Conservation (phyloP, 192 early-diverging fungal species). For the Spinellus fusiger region DNA sequence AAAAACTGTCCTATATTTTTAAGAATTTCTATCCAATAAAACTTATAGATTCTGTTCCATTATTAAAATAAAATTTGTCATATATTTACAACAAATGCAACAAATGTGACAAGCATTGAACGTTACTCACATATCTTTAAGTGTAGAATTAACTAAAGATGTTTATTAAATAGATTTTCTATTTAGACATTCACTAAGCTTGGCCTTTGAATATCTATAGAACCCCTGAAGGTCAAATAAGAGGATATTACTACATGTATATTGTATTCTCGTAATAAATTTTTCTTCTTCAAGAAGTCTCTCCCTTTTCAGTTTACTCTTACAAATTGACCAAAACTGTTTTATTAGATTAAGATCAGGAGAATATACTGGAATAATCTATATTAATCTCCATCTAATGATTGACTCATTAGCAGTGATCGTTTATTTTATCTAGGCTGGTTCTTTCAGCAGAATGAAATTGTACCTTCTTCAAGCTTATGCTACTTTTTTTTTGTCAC, state of each 20-base stretch:
- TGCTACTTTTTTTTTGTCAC: neutral
- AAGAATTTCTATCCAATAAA: too few relatives aligned
- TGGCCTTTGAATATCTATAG: neutral
- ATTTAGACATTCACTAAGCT: too few relatives aligned
- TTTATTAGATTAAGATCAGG: slow-evolving; percentile 15
- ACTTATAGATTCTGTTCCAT: too few relatives aligned
- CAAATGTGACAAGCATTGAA: too few relatives aligned
- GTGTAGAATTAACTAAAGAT: too few relatives aligned
- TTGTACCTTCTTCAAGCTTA: neutral
- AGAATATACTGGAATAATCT: slow-evolving; percentile 5
- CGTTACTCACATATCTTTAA: too few relatives aligned
- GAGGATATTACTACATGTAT: neutral
- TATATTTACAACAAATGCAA: too few relatives aligned
- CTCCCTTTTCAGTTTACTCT: neutral
- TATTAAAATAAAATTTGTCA: too few relatives aligned
- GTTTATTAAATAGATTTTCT: too few relatives aligned
- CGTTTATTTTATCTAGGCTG: neutral
- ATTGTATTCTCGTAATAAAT: neutral
- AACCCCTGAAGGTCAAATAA: neutral
- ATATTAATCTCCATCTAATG: neutral
- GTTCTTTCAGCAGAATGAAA: neutral
- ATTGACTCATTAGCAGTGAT: neutral
- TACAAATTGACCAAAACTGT: slow-evolving; percentile 18
- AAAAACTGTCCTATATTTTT: too few relatives aligned
- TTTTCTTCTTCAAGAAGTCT: slow-evolving; percentile 1